Evolutionary conservation across 2,329 filamentous ascomycete species (phyloP), one percentile per base, ranked within the genome.

Genomic region (Aspergillus unguis): DNA sequence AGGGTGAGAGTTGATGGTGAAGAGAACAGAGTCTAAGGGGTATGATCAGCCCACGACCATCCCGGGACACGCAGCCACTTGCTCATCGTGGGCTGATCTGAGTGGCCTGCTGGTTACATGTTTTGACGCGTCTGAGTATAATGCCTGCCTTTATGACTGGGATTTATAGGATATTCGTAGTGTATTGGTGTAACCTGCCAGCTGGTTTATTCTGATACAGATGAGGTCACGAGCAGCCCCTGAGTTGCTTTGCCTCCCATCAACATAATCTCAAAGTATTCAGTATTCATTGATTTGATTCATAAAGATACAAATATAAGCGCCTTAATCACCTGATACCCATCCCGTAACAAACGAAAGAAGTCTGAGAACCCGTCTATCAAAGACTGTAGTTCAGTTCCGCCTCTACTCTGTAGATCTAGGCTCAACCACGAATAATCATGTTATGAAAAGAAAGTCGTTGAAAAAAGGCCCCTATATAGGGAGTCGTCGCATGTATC

Each of bases 401-500:
- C 52, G 48, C 44, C 52, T 44, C 38, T 52, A 17, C 17, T 17
- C 17, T 17, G 17, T 17, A 55, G 33, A 44, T 55, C 40, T 52
- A 51, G 31, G 41, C 31, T 35, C 38, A 48, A 48, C 38, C 33
- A 54, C 35, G 43, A 1, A 17, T 17, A 1, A 17, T 17, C 17
- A 1, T 17, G 1, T 17, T 43, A 43, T 47, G 32, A 4, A 33
- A 48, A 50, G n/a, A 4, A 26, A 51, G n/a, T 28, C 9, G n/a
- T 26, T 9, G 31, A 27, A 28, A 11, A n/a, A 37, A 11, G 17
- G 17, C 17, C 17, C 17, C 1, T n/a, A 52, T 27, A 55, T 58
- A 38, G 57, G 54, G 28, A 67, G 47, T 10, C 54, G 65, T 36
- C 61, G 65, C 52, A 70, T 50, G 40, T 64, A 67, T 38, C 61